Percentiles rank a stretch among this genome's conserved stretches.
Conservation (phyloP, 805 yeast genomes). For the Sungouiozyma intestinalis region DNA sequence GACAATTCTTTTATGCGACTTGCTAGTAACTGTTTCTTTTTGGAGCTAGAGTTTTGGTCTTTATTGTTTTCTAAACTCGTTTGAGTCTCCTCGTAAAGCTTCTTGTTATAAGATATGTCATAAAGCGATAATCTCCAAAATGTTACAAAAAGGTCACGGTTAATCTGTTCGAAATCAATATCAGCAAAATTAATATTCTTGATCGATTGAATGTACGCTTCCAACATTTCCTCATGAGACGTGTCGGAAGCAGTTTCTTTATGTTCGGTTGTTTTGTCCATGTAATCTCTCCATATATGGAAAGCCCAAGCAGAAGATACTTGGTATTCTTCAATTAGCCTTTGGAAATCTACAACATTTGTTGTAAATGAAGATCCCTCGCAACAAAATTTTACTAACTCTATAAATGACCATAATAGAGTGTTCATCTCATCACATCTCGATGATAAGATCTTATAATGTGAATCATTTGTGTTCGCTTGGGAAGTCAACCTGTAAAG, state of each 20-base stretch:
- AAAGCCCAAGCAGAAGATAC: constrained; percentile 58
- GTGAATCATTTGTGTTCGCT: constrained; percentile 33
- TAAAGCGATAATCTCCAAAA: constrained; percentile 71
- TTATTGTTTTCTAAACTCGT: constrained; percentile 9
- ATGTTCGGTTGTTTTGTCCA: constrained; percentile 22
- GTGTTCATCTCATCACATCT: constrained; percentile 62
- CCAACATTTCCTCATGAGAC: constrained; percentile 4
- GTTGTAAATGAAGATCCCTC: constrained; percentile 23
- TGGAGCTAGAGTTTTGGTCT: constrained; percentile 7
- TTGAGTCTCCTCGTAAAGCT: constrained; percentile 40
- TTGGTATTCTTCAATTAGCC: constrained; percentile 33
- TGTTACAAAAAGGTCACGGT: constrained; percentile 38
- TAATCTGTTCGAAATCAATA: constrained; percentile 23
- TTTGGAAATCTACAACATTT: constrained; percentile 33
- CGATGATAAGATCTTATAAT: constrained; percentile 61
- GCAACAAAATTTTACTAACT: constrained; percentile 45
- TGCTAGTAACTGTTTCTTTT: constrained; percentile 10
- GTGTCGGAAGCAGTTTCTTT: background rate
- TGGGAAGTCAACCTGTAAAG: constrained; percentile 39
- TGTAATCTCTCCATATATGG: constrained; percentile 58
- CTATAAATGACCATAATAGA: constrained; percentile 55
- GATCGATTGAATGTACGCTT: constrained; percentile 1
- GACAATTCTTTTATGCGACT: constrained; percentile 12
- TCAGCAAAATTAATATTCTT: constrained; percentile 9
- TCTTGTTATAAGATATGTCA: constrained; percentile 50